Base-by-base conservation (phyloP, 352 stramenopile species). In the Pythium vanterpoolii region DNA sequence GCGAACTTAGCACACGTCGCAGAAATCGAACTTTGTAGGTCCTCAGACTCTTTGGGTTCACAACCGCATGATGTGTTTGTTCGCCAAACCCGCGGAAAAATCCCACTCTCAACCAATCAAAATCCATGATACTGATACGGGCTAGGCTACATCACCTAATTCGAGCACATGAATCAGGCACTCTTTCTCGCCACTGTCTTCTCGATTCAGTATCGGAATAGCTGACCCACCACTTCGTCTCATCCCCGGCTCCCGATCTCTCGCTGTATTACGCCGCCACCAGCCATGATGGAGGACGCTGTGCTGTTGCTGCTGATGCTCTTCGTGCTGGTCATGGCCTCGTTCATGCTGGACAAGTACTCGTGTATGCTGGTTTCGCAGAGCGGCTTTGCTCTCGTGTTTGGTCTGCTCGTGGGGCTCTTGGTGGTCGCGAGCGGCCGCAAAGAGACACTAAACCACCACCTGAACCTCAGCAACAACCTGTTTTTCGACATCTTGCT, bases 401-500 rank as follows among this genome's bases (percentile, higher is more conserved):
- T 95, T 45, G 85, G 85, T 3, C 77, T 95, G 45, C 66, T 74
- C 46, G 76, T 89, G 42, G 85, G 85, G 19, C 62, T 89, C 42
- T 68, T 90, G 59, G 73, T 92, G 58, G 80, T 93, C 43, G 71
- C 79, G 47, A 78, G 70, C 33, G 79, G 81, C 52, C 86, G 83
- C 48, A 73, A 84, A 55, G 80, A 74, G 44, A 72, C 71, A 61
- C 74, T 93, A 19, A 75, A 87, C 53, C 83, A 71, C 48, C 85
- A 93, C 60, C 65, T 95, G 65, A 93, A 93, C 68, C 72, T 95
- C 51, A 81, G 89, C 69, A 95, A 92, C 72, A 89, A 82, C 54
- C 77, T 94, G 53, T 94, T 94, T 70, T 94, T 94, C 52, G 79
- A 94, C 69, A 83, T 94, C 27, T 60, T 94, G 56, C 65, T 94